Base-by-base conservation (phyloP, 2,329 filamentous ascomycete genomes). In the Clonostachys solani region DNA sequence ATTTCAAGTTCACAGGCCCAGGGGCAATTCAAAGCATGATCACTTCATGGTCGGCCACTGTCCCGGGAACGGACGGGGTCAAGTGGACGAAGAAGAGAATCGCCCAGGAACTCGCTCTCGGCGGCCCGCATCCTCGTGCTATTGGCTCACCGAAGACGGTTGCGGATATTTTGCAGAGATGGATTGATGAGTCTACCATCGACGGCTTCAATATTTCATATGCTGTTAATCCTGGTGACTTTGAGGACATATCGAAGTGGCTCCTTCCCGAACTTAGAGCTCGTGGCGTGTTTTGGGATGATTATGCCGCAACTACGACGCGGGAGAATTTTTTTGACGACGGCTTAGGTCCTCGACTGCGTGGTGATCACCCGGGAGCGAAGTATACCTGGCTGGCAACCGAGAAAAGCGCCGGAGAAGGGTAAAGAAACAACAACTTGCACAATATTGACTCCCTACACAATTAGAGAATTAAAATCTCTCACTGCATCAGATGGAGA, bases 41-140 rank as follows among this genome's bases (percentile, higher is more conserved):
- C 1, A 37, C 42, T 19, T 50, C 37, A 5, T 56, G 52, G 51
- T 44, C 43, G 5, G 47, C 42, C 1, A 52, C 51, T 2, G 48
- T 52, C 12, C 51, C 49, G 10, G 53, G 54, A 1, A 51, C 46
- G 13, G 46, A 54, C 4, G 43, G 46, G 13, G 42, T 53, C 0
- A 74, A 69, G 1, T 83, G 77, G 72, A 81, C 80, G 57, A 81
- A 82, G 54, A 62, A 58, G 1, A 72, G 77, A 49, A 77, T 77
- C 2, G 76, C 79, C 33, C 76, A 80, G 50, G 80, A 80, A 52
- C 60, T 81, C 23, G 59, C 72, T 1, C 69, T 78, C 23, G 74
- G 75, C 13, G 73, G 75, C 1, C 19, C 50, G 6, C 50, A 50
- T 19, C 47, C 48, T 12, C 44, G 50, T 18, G 52, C 46, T 7